Evolutionary conservation across 2,329 filamentous ascomycete species (phyloP), one percentile per base, ranked within the genome.

Genomic region (Pestalotiopsis sp.): DNA sequence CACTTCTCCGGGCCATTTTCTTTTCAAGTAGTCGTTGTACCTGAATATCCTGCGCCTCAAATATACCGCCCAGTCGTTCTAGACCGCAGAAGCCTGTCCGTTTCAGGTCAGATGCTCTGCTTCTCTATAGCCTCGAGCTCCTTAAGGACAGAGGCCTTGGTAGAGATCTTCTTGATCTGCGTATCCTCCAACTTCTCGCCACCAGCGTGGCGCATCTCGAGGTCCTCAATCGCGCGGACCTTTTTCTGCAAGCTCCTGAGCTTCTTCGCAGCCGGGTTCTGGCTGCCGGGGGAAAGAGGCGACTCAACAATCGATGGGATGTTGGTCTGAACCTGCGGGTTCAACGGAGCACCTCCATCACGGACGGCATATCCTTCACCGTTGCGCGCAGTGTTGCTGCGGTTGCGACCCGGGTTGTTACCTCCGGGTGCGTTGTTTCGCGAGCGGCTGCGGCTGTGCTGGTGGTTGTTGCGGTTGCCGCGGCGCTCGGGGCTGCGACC

Each of bases 121-220:
- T 78, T 82, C 74, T 81, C 84, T 67, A 95, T 79, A 7, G 80
- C 83, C 61, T 92, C 88, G 69, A 99, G 84, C 83, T 99, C 96
- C 82, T 92, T 93, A 71, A 95, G 86, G 69, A 99, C 95, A 17
- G 88, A 83, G 63, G 90, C 85, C 84, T 98, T 97, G 25, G 94
- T 98, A 68, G 90, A 89, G 75, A 99, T 99, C 88, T 99, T 99
- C 87, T 97, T 97, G 82, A 99, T 90, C 84, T 99, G 96, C 39
- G 96, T 99, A 78, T 98, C 95, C 83, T 99, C 96, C 70, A 99
- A 84, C 86, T 98, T 98, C 86, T 99, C 96, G 4, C 95, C 95
- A 41, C 92, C 91, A 2, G 95, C 96, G 73, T 95, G 90, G 68
- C 96, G 90, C 95, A 98, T 98, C 86, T 98, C 97, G 70, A 99